A percentile compares a stretch with the other conserved stretches of the same genome.
Conservation (phyloP, 208 protist species). For the Lotmaria passim region DNA sequence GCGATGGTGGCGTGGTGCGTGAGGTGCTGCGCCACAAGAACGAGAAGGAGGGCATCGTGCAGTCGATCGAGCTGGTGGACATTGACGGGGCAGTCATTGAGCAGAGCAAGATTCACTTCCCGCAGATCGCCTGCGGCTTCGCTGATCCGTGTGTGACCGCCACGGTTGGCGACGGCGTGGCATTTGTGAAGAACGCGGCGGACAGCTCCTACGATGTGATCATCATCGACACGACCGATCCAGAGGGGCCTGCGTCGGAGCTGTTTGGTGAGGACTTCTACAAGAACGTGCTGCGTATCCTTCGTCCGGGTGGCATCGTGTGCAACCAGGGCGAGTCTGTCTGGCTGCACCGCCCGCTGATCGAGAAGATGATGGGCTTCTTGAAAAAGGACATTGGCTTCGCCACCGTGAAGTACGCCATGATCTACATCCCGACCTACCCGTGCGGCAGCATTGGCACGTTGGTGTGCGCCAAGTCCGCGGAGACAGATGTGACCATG, state of each 20-base stretch:
- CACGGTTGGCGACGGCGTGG: constrained; percentile 83
- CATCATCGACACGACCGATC: constrained; percentile 95
- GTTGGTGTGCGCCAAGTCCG: constrained; percentile 80
- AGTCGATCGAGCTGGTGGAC: constrained; percentile 95
- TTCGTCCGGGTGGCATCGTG: constrained; percentile 83
- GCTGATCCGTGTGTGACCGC: constrained; percentile 74
- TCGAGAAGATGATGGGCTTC: constrained; percentile 87
- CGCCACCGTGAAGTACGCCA: constrained; percentile 86
- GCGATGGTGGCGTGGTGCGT: constrained; percentile 97
- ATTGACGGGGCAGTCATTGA: constrained; percentile 95
- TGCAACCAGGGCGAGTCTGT: constrained; percentile 92
- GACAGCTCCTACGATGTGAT: constrained; percentile 93
- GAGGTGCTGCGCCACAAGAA: constrained; percentile 95
- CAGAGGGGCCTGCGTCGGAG: constrained; percentile 88
- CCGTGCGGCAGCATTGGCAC: constrained; percentile 93
- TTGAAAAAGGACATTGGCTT: constrained; percentile 86
- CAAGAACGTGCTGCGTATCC: constrained; percentile 71
- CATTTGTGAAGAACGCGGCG: constrained; percentile 80
- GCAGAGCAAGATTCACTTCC: constrained; percentile 86
- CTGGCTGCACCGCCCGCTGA: constrained; percentile 93
- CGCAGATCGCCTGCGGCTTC: constrained; percentile 79
- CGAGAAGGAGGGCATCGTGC: constrained; percentile 60
- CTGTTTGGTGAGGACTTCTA: constrained; percentile 92
- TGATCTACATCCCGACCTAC: constrained; percentile 94
- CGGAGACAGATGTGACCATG: constrained; percentile 56